Conservation (phyloP, 371 early-diverging fungal species). For the Chytridium lagenaria region DNA sequence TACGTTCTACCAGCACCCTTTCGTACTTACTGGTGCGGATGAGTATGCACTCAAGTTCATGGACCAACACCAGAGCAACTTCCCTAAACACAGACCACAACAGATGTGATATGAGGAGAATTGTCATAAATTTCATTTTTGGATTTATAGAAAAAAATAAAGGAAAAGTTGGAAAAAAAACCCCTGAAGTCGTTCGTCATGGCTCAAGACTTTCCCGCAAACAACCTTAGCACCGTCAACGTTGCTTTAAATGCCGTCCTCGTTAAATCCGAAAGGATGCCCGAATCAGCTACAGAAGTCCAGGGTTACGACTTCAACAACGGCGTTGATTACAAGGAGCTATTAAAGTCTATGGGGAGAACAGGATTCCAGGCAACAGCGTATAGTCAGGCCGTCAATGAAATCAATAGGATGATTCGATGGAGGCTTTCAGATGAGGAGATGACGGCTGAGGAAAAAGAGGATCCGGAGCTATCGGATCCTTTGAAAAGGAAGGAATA, state of each 20-base stretch:
- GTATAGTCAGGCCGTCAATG: constrained; percentile 85
- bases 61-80: constrained; percentile 35
- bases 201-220: too few species aligned
- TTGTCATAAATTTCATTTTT: too few species aligned
- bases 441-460: constrained; percentile 62
- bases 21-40: constrained; percentile 57
- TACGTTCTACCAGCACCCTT: constrained; percentile 52
- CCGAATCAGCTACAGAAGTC: constrained; percentile 51
- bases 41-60: constrained; percentile 61
- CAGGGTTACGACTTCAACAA: constrained; percentile 91
- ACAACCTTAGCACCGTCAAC: neutral
- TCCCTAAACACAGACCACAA: constrained; percentile 1
- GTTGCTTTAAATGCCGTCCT: constrained; percentile 16
- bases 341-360: constrained; percentile 72
- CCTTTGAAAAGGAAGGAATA: constrained; percentile 65
- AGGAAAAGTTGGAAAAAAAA: too few species aligned
- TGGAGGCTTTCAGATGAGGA: constrained; percentile 92
- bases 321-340: constrained; percentile 67
- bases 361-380: constrained; percentile 95
- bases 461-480: constrained; percentile 69
- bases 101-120: too few species aligned
- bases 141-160: too few species aligned
- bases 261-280: constrained; percentile 45
- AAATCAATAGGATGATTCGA: constrained; percentile 85
- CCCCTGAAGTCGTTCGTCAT: too few species aligned